A percentile compares a stretch with the other conserved stretches of the same genome.
These are phyloP conservation scores for Aegilops longissima DNA, from an alignment of 176 grass and related monocot species.

Conservation along the genomic window DNA sequence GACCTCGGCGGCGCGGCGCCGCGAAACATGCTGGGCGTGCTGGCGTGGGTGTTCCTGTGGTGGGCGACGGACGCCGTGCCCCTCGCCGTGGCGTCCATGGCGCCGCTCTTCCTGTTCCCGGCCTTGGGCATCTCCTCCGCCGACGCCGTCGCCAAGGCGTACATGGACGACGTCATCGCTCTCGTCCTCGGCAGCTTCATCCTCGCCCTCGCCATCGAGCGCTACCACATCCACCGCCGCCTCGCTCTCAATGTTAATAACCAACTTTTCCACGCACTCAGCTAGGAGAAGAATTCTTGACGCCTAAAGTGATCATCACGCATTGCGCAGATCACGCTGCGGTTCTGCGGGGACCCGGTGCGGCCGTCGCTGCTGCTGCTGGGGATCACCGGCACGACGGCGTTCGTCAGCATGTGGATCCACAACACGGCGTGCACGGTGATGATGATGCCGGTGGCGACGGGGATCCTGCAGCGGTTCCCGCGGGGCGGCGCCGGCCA, in stretches of 20 bases:
- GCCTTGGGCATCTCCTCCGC: slow-evolving; percentile 55
- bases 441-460: slow-evolving; percentile 92
- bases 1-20: slow-evolving; percentile 46
- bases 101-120: slow-evolving; percentile 90
- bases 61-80: slow-evolving; percentile 83
- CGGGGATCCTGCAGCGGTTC: slow-evolving; percentile 69
- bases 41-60: slow-evolving; percentile 85
- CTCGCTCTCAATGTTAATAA: slow-evolving; percentile 65
- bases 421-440: slow-evolving; percentile 83
- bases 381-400: slow-evolving; percentile 59
- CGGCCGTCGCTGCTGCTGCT: slow-evolving; percentile 66
- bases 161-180: slow-evolving; percentile 98
- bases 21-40: slow-evolving; percentile 80
- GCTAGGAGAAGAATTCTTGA: background rate
- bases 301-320: background rate
- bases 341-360: slow-evolving; percentile 77
- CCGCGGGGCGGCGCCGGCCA: slow-evolving; percentile 16
- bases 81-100: slow-evolving; percentile 80
- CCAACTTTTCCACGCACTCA: background rate
- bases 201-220: slow-evolving; percentile 87
- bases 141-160: slow-evolving; percentile 59
- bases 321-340: slow-evolving; percentile 50
- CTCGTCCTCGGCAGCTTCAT: slow-evolving; percentile 97
- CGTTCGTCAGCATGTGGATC: slow-evolving; percentile 91
- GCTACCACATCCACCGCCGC: slow-evolving; percentile 89